Base-by-base conservation (phyloP, 805 yeast species). In the Lipomyces sp. region DNA sequence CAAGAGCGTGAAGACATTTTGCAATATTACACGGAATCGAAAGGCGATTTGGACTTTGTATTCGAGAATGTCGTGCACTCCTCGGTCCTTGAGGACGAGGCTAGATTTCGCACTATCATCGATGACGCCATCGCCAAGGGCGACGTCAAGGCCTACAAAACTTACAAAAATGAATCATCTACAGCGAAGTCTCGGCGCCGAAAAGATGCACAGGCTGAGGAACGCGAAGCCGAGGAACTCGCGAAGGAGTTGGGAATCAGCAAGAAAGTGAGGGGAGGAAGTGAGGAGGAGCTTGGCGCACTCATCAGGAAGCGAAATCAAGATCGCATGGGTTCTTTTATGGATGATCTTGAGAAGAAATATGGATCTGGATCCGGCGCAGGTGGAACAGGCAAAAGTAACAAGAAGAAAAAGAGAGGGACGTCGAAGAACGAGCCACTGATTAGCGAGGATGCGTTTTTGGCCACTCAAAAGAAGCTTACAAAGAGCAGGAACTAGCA, bases 11-110 rank as follows among this genome's bases (percentile, higher is more conserved):
- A 69, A 3, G 96, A 89, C 62, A 74, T 89, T n/a, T 51, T 79
- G 38, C 76, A 78, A 40, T 73, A 76, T 43, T 83, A 83, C 69
- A 66, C 72, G 7, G 78, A 73, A 58, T 74, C 74, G 39, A 75
- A 79, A 13, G 95, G 95, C 4, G 86, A 86, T 60, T 78, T 88
- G 60, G 70, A 82, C 40, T 71, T 73, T 44, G 69, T 88, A 4
- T 84, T 88, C 63, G 95, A 87, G 64, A 73, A 74, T 31, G 82
- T 89, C 2, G 84, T 93, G 8, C 96, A 89, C 67, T 74, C 85
- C 45, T 89, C 84, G 55, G 74, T 83, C 39, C 75, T 72, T 33
- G 70, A 64, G 0, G 88, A 83, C 59, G 95, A 86, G 61, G 68
- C 67, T 29, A 74, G 96, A 34, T 73, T 85, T 39, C 78, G 75